These are phyloP conservation scores for Myriosclerotinia scirpicola DNA, from an alignment of 2,329 filamentous ascomycete species.

Conservation along the genomic window DNA sequence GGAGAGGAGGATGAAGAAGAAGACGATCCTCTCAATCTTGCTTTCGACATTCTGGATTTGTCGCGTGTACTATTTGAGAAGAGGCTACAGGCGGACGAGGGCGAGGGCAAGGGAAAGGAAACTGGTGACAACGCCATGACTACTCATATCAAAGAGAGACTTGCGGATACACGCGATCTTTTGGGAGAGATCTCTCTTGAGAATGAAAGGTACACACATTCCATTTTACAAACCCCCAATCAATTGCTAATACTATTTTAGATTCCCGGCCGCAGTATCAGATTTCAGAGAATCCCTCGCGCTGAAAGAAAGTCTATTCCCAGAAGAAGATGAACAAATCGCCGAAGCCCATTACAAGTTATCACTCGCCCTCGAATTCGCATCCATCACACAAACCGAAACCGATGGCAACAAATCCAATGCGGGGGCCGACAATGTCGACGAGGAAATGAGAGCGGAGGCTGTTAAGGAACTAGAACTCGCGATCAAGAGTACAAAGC, in stretches of 20 bases:
- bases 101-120: conserved; percentile 50
- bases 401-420: conserved; percentile 52
- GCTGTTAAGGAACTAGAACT: conserved; percentile 69
- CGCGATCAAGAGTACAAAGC: conserved; percentile 70
- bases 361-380: conserved; percentile 91
- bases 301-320: conserved; percentile 76
- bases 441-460: conserved; percentile 69
- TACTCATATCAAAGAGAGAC: conserved; percentile 72
- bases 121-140: conserved; percentile 43
- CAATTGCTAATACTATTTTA: conserved; percentile 39
- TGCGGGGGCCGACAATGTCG: conserved; percentile 47
- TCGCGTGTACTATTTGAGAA: conserved; percentile 64
- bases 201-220: conserved; percentile 68
- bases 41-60: conserved; percentile 81
- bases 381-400: conserved; percentile 65
- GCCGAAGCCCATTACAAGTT: conserved; percentile 97
- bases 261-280: conserved; percentile 80
- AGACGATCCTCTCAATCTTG: conserved; percentile 71
- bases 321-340: conserved; percentile 77
- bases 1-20: conserved; percentile 48
- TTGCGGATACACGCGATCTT: conserved; percentile 83
- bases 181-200: conserved; percentile 97
- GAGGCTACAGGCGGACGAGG: conserved; percentile 51
- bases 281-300: conserved; percentile 77
- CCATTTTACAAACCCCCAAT: not conserved